A percentile compares a stretch with the other conserved stretches of the same genome.
phyloP scores from a whole-genome alignment of 495 filamentous ascomycete species.

The Chaetomium cochliodes region DNA sequence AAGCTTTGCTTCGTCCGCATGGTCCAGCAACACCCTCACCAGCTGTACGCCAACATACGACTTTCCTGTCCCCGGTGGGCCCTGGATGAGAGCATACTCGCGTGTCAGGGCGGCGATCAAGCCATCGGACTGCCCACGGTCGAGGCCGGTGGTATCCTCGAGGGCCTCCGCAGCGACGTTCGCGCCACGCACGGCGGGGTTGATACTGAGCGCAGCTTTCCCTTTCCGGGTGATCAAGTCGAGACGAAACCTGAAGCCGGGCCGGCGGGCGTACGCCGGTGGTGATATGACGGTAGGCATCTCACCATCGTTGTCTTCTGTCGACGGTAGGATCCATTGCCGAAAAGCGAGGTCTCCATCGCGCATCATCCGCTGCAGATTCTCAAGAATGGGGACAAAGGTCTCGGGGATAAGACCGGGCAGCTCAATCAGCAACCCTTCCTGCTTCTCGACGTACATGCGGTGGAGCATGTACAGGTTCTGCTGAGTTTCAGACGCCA shows the following conservation, averaged over 20 bases:
- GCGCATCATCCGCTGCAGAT: constrained; percentile 35
- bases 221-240: constrained; percentile 40
- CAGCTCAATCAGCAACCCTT: constrained; percentile 31
- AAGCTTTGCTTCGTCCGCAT: constrained; percentile 48
- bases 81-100: constrained; percentile 67
- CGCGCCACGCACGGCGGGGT: not conserved
- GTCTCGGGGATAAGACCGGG: constrained; percentile 35
- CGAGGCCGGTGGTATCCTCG: constrained; percentile 17
- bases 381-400: constrained; percentile 36
- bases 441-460: constrained; percentile 10
- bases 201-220: not conserved
- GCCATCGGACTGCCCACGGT: constrained; percentile 51
- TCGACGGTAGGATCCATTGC: constrained; percentile 48
- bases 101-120: constrained; percentile 57
- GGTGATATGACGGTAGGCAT: constrained; percentile 31
- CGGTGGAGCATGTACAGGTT: not conserved
- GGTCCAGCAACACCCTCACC: constrained; percentile 61
- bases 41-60: constrained; percentile 57
- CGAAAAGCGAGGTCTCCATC: constrained; percentile 24
- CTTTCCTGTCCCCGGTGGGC: constrained; percentile 82
- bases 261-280: constrained; percentile 53
- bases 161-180: not conserved
- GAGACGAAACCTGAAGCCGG: constrained; percentile 56
- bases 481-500: constrained; percentile 4
- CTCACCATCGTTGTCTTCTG: not conserved